Evolutionary conservation across 257 asterid species (phyloP), one percentile per base, ranked within the genome.

Genomic region (Solanum stenotomum): DNA sequence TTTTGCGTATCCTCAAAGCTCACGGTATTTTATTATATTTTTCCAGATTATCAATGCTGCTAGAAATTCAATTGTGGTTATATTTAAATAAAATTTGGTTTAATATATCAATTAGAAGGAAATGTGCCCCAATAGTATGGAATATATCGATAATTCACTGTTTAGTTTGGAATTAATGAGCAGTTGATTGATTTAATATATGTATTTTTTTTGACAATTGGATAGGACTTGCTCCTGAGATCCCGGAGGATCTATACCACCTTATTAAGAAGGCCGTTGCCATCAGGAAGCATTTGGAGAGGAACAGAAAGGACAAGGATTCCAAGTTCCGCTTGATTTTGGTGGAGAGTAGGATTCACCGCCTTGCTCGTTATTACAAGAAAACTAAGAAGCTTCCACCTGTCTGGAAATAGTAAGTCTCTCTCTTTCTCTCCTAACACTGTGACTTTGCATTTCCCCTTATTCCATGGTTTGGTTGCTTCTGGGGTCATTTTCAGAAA

Each of bases 341-440:
- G 78, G 98, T 95, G 37, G 84, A 78, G 84, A 78, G 84, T 78
- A 78, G 84, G 84, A 78, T 78, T 78, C 84, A 78, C 84, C 96
- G 98, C 63, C 95, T 95, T 23, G 98, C 98, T 23, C 97, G 98
- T 23, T 95, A 95, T 92, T 95, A 94, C 94, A 95, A 95, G 95
- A 94, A 95, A 92, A 94, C 98, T 86, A 95, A 94, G 96, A 95
- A 95, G 63, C 84, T 78, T 14, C 84, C 84, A 25, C 84, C 84
- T n/a, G 84, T 78, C 63, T 78, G 84, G 84, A 94, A 95, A 89
- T 95, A 95, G 98, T 94, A 94, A 87, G 89, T 20, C 23, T 3
- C 18, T 16, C 87, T 63, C 18, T 38, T 31, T 10, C 11, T 6
- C 34, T 59, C 74, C 2, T 68, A 8, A n/a, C 61, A n/a, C n/a